Conservation (phyloP, 2,329 filamentous ascomycete genomes). For the Proliferodiscus dingleyae region DNA sequence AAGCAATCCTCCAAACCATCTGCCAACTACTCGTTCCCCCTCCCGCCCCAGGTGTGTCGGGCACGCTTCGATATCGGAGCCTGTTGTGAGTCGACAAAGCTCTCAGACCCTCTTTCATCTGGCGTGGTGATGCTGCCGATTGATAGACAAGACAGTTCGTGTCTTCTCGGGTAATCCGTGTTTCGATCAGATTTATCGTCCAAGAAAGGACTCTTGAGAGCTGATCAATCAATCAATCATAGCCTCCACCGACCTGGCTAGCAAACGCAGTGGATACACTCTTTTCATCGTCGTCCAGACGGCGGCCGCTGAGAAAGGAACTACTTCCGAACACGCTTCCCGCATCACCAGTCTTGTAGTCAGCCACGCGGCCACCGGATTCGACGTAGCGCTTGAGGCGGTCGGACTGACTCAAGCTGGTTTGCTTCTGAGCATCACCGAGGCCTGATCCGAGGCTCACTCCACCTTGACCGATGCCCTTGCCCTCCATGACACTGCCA, state of each 20-base stretch:
- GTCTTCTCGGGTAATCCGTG: slow-evolving; percentile 6
- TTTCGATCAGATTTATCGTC: slow-evolving; percentile 5
- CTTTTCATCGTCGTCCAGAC: slow-evolving; percentile 85
- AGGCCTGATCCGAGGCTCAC: slow-evolving; percentile 81
- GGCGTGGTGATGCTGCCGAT: slow-evolving; percentile 1
- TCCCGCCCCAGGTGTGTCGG: background rate
- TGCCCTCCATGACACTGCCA: slow-evolving; percentile 70
- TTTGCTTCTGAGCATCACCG: slow-evolving; percentile 66
- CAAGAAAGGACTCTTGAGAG: slow-evolving; percentile 4
- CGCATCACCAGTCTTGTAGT: slow-evolving; percentile 49
- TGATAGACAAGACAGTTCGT: slow-evolving; percentile 5
- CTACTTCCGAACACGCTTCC: slow-evolving; percentile 64
- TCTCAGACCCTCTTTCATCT: background rate
- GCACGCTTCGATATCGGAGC: slow-evolving; percentile 10
- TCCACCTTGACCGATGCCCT: slow-evolving; percentile 75
- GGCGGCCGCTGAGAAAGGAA: slow-evolving; percentile 35
- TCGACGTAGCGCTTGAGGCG: slow-evolving; percentile 94
- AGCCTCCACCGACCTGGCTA: slow-evolving; percentile 70
- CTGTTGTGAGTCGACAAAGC: background rate
- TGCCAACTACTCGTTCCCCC: slow-evolving; percentile 2
- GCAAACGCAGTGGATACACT: slow-evolving; percentile 96
- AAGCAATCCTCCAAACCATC: slow-evolving; percentile 10
- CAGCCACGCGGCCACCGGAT: slow-evolving; percentile 63
- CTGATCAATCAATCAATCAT: slow-evolving; percentile 34
- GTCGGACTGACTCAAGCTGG: slow-evolving; percentile 76